Base-by-base conservation (phyloP, 768 basidiomycete species). In the Boletus barrowsii region DNA sequence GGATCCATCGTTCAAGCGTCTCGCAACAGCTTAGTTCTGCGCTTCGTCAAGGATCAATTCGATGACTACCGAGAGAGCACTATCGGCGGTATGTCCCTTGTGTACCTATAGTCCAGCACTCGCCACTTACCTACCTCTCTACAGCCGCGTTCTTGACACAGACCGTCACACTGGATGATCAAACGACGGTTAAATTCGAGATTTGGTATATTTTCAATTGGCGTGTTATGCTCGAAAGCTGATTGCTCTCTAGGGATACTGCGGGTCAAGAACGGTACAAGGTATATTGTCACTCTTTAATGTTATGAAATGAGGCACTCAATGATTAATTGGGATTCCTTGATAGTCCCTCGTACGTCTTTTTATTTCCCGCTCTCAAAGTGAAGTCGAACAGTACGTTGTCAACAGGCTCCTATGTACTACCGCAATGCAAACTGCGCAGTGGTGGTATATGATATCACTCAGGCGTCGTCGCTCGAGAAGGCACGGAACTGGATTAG, bases 131-230 rank as follows among this genome's bases (percentile, higher is more conserved):
- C 18, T 6, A 62, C 58, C 49, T 42, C 37, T 29, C 51, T 54
- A 53, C 64, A 93, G 96, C 96, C 56, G 96, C 96, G 35, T 99
- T 99, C 80, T 73, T 99, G 61, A 98, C 97, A n/a, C 96, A 98
- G 72, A 97, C 95, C 4, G 91, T 98, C 32, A 87, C 85, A 13
- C 80, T 97, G 39, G 88, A 94, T 46, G 89, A 94, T 68, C 84
- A 87, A 58, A 90, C 90, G 22, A 86, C 86, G 22, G 91, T 99
- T 67, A 98, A 98, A 79, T 98, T 99, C 68, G 96, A 98, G 77
- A 96, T 96, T 68, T 96, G 94, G 95, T 94, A 67, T 26, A 82
- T 69, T 33, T 10, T 1, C n/a, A 20, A 18, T 18, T 24, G 6
- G 22, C 20, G 22, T 37, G 11, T 13, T 20, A 11, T 4, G 22